Conservation (phyloP, 2,329 filamentous ascomycete genomes). For the Dactylonectria estremocensis region DNA sequence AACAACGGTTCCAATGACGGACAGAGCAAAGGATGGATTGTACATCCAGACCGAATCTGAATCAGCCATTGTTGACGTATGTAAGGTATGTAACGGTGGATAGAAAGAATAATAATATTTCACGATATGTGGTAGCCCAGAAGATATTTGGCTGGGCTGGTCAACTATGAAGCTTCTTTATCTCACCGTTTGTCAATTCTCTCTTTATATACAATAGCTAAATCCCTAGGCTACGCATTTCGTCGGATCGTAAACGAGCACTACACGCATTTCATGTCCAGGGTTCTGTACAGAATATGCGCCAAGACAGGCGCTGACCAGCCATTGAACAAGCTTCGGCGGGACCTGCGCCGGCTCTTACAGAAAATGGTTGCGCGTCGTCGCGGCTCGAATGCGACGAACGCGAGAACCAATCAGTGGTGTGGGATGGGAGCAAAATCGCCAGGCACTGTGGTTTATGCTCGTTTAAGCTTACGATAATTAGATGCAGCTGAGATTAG, state of each 20-base stretch:
- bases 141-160: not conserved
- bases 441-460: not conserved
- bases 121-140: not conserved
- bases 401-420: conserved; percentile 42
- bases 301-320: not conserved
- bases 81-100: no score
- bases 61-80: conserved; percentile 42
- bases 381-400: conserved; percentile 41
- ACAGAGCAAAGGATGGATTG: conserved; percentile 58
- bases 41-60: conserved; percentile 59
- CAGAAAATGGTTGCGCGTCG: conserved; percentile 25
- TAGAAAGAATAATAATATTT: not conserved
- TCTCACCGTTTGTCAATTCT: not conserved
- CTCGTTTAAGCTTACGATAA: not conserved
- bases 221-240: conserved; percentile 7
- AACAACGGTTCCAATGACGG: conserved; percentile 59
- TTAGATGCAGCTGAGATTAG: not conserved
- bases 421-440: not conserved
- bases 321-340: conserved; percentile 6
- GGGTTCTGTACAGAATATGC: not conserved
- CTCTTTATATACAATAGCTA: conserved; percentile 15
- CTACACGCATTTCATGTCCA: not conserved
- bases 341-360: conserved; percentile 21
- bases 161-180: not conserved
- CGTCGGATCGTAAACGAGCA: conserved; percentile 31